Evolutionary conservation across 2,329 filamentous ascomycete genomes (phyloP).

Genomic region (Claviceps paspali): DNA sequence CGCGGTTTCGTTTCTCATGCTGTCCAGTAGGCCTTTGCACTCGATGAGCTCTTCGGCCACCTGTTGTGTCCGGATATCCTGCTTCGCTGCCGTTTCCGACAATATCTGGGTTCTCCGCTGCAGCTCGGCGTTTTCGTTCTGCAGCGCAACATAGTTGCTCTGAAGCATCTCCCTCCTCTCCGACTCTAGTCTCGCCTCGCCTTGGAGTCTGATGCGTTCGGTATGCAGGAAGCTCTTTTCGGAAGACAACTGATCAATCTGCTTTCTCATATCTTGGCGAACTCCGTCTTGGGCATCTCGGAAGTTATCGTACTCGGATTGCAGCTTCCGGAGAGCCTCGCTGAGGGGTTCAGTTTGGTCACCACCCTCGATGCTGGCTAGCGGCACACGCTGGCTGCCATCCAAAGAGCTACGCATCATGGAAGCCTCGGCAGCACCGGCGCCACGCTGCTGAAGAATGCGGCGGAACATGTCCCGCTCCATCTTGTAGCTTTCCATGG

Average conservation of each 20-base stretch:
- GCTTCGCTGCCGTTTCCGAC: constrained; percentile 72
- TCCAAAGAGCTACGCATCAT: constrained; percentile 59
- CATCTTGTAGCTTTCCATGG: constrained; percentile 84
- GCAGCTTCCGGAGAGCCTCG: constrained; percentile 71
- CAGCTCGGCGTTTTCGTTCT: constrained; percentile 71
- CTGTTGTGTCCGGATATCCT: constrained; percentile 81
- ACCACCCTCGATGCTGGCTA: constrained; percentile 41
- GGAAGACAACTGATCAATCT: constrained; percentile 64
- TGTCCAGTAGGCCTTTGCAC: constrained; percentile 65
- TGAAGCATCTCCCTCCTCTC: constrained; percentile 85
- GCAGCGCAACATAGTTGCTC: constrained; percentile 69
- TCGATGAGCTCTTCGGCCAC: constrained; percentile 88
- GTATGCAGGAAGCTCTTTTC: constrained; percentile 74
- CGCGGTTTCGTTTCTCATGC: constrained; percentile 75
- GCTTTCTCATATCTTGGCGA: constrained; percentile 66
- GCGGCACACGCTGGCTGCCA: constrained; percentile 35
- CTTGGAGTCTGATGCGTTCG: constrained; percentile 64
- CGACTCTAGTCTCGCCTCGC: constrained; percentile 65
- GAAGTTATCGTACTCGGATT: constrained; percentile 79
- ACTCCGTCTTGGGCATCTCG: constrained; percentile 74
- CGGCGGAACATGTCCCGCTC: constrained; percentile 97
- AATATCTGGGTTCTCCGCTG: constrained; percentile 67
- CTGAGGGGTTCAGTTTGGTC: constrained; percentile 49
- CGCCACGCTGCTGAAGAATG: constrained; percentile 61
- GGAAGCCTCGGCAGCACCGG: constrained; percentile 47